Evolutionary conservation across 257 asterid species (phyloP).

Genomic region (Fraxinus cuspidata): DNA sequence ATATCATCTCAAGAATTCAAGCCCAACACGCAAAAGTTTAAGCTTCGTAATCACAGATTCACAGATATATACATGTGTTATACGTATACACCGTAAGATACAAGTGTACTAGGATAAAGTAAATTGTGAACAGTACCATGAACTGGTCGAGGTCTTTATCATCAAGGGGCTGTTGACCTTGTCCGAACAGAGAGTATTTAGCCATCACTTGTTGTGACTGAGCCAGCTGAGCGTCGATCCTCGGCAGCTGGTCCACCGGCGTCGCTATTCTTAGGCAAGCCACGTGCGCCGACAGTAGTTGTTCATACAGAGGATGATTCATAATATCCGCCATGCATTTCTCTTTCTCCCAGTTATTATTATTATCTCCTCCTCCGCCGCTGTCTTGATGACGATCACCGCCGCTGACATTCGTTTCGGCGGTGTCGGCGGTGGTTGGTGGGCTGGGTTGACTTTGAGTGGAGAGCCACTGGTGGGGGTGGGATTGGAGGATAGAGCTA

Average conservation of each 20-base stretch:
- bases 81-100: too few species aligned
- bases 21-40: too few species aligned
- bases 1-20: too few species aligned
- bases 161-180: slow-evolving; percentile 61
- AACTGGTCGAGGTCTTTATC: slow-evolving; percentile 92
- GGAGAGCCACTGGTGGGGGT: slow-evolving; percentile 51
- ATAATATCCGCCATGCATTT: slow-evolving; percentile 84
- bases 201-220: slow-evolving; percentile 88
- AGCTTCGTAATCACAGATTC: too few species aligned
- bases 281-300: slow-evolving; percentile 86
- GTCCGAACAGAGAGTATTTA: slow-evolving; percentile 79
- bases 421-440: slow-evolving; percentile 27
- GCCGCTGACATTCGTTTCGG: slow-evolving; percentile 26
- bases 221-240: slow-evolving; percentile 94
- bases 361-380: slow-evolving; percentile 29
- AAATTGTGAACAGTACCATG: slow-evolving; percentile 53
- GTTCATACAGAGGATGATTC: slow-evolving; percentile 81
- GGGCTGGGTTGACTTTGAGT: slow-evolving; percentile 47
- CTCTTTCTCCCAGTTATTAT: slow-evolving; percentile 71
- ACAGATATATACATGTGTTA: too few species aligned
- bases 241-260: slow-evolving; percentile 94
- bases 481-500: slow-evolving; percentile 30
- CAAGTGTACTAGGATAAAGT: background rate
- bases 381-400: slow-evolving; percentile 41
- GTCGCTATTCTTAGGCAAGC: slow-evolving; percentile 93